Conservation (phyloP, 208 protist genomes). For the Crithidia mellificae region DNA sequence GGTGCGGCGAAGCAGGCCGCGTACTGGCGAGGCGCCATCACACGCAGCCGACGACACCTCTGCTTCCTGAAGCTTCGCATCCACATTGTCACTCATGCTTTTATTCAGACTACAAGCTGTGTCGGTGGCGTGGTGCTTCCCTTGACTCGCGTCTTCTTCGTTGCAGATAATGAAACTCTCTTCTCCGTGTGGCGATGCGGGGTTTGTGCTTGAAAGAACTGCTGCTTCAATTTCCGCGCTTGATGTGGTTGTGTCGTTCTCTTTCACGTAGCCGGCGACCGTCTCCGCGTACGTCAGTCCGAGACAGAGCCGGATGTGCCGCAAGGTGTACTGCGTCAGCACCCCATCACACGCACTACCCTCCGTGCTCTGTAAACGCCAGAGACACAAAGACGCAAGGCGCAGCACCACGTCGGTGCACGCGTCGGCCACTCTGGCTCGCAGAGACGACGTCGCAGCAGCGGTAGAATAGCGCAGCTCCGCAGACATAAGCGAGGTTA, state of each 20-base stretch:
- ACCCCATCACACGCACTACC: conserved; percentile 11
- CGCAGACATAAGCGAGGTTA: neutral
- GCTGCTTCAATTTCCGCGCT: too few species aligned
- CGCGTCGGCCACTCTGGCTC: neutral
- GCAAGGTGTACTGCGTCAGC: conserved; percentile 26
- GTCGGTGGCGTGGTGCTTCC: too few species aligned
- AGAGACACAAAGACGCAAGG: conserved; percentile 22
- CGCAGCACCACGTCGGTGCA: conserved; percentile 7
- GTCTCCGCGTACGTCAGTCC: neutral
- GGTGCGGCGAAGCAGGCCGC: conserved; percentile 1
- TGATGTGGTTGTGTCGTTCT: too few species aligned
- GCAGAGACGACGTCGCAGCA: neutral
- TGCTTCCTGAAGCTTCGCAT: too few species aligned
- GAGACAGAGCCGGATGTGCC: conserved; percentile 29
- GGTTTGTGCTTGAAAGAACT: too few species aligned
- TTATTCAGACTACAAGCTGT: too few species aligned
- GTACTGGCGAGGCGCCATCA: too few species aligned
- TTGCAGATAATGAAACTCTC: too few species aligned
- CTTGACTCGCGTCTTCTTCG: too few species aligned
- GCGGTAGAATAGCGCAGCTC: neutral
- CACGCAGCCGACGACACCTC: neutral
- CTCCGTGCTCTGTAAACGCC: conserved; percentile 3
- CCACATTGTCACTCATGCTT: too few species aligned
- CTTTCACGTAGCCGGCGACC: too few species aligned
- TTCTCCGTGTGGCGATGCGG: too few species aligned